Evolutionary conservation across 2,329 filamentous ascomycete genomes (phyloP), one percentile per base, ranked within the genome.

Genomic region (Fusarium sp.): DNA sequence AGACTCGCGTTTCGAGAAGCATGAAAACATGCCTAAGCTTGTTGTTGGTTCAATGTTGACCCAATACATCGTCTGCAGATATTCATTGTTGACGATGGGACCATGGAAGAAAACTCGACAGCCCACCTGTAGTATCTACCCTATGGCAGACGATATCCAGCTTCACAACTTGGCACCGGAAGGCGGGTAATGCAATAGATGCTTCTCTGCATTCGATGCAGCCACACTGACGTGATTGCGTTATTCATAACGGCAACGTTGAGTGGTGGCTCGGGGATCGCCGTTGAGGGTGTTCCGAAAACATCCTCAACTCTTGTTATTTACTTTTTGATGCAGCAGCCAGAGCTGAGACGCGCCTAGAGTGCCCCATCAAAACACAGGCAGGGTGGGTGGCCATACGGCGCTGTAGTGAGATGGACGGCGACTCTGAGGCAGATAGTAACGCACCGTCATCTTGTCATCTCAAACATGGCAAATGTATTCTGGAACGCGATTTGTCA

Each of bases 321-420:
- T 74, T 73, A 42, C 54, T 67, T 70, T 65, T 73, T 75, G 58
- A 60, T 73, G 72, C 65, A 70, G 72, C 35, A 70, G 72, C 11
- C 40, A 61, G 47, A 67, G 47, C 45, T 73, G 72, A 75, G 72
- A 74, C 66, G 69, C 72, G 66, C 59, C 61, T 52, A 58, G 50
- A 38, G 65, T 50, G 68, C 61, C 71, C 71, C 71, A 74, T 74
- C 71, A 72, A 66, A 74, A 74, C 68, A 74, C 52, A 68, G 47
- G 62, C 63, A 63, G 22, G 22, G 42, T 47, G 54, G 50, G 54
- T 57, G 40, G 42, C 18, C 33, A 33, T 58, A 56, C 40, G 35
- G 56, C 31, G 10, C 29, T 11, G 11, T 22, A 27, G 29, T 11
- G 47, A 45, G 57, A 64, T 58, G 38, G 38, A 29, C 22, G 36